Conservation (phyloP, 768 basidiomycete genomes). For the Leccinellum albellum region DNA sequence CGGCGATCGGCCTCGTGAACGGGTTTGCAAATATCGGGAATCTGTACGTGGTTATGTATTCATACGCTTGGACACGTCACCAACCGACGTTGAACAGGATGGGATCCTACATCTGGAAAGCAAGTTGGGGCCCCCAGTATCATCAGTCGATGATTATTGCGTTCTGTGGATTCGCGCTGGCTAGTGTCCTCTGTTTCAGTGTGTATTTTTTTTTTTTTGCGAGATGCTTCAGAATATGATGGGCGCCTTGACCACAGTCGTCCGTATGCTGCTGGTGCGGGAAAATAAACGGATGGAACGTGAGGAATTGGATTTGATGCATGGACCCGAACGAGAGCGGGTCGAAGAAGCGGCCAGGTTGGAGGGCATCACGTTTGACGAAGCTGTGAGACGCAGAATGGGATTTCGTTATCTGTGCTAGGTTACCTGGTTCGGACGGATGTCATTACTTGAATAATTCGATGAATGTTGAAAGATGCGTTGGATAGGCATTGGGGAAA, state of each 20-base stretch:
- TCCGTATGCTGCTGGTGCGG: constrained; percentile 40
- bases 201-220: background rate
- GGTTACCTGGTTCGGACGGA: constrained; percentile 1
- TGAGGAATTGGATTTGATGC: constrained; percentile 44
- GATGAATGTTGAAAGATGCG: background rate
- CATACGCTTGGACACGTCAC: background rate
- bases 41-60: constrained; percentile 37
- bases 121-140: constrained; percentile 57
- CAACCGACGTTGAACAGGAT: constrained; percentile 35
- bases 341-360: constrained; percentile 56
- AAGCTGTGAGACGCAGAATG: constrained; percentile 54
- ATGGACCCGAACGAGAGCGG: constrained; percentile 44
- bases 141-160: constrained; percentile 60
- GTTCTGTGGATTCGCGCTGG: constrained; percentile 32
- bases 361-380: constrained; percentile 57
- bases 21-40: constrained; percentile 57
- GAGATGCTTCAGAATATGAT: background rate
- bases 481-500: background rate
- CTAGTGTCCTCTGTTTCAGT: constrained; percentile 37
- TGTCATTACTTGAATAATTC: background rate
- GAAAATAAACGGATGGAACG: constrained; percentile 50
- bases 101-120: constrained; percentile 61
- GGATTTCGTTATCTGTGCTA: constrained; percentile 58
- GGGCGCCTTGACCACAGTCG: constrained; percentile 27
- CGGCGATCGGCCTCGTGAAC: constrained; percentile 60